A percentile compares a stretch with the other conserved stretches of the same genome.
Conservation (phyloP, 495 filamentous ascomycete species). For the Tuber magnatum region DNA sequence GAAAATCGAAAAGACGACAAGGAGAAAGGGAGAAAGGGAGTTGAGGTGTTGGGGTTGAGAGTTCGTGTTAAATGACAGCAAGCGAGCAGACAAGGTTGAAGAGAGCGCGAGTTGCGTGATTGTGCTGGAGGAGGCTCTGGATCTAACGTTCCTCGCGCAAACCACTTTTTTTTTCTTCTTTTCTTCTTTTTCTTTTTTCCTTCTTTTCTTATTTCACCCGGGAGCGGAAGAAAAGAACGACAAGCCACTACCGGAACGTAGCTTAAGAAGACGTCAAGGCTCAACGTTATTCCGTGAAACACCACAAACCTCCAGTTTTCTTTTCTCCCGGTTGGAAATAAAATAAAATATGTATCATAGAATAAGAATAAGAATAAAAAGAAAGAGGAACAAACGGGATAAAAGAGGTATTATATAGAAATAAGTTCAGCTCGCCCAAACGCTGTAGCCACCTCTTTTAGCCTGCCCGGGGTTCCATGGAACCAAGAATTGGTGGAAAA, state of each 20-base stretch:
- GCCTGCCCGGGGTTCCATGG: neutral
- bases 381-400: neutral
- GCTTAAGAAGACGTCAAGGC: neutral
- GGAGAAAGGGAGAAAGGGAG: neutral
- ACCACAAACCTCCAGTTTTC: neutral
- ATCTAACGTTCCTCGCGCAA: neutral
- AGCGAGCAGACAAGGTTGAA: neutral
- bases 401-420: neutral
- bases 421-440: neutral
- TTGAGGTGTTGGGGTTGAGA: neutral
- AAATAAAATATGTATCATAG: too few relatives aligned
- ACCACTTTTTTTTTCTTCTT: neutral
- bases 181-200: neutral
- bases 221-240: neutral
- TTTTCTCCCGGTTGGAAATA: neutral
- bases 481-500: neutral
- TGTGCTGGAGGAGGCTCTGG: slow-evolving; percentile 1
- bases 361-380: neutral
- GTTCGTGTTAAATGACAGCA: neutral
- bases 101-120: slow-evolving; percentile 6
- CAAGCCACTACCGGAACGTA: neutral
- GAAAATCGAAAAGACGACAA: neutral
- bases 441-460: neutral
- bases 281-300: neutral
- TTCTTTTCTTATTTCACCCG: neutral